Conservation (phyloP, 1,284 basidiomycete genomes). For the Marasmius sp. region DNA sequence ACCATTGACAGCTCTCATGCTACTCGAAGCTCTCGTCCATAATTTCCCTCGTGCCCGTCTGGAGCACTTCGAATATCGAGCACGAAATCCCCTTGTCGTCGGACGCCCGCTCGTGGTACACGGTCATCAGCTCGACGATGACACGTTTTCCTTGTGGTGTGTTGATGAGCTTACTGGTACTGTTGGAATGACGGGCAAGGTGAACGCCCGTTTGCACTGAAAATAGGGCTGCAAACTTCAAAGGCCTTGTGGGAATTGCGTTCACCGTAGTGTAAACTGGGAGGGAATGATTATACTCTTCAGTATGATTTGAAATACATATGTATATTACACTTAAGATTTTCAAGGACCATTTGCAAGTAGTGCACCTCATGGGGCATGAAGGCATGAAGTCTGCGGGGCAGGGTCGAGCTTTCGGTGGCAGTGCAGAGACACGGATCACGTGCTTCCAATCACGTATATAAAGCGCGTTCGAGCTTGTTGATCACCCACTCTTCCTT, state of each 20-base stretch:
- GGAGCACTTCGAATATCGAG: constrained; percentile 67
- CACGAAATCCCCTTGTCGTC: constrained; percentile 72
- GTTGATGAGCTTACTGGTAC: constrained; percentile 50
- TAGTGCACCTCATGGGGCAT: too few species aligned
- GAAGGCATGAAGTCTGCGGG: too few species aligned
- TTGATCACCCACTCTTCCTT: neutral
- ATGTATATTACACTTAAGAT: too few species aligned
- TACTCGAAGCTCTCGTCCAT: constrained; percentile 61
- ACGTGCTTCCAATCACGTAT: neutral
- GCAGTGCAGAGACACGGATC: neutral
- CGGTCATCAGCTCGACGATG: constrained; percentile 44
- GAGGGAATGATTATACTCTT: too few species aligned
- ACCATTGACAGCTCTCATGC: constrained; percentile 76
- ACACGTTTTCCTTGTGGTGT: constrained; percentile 51
- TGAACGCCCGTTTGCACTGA: constrained; percentile 15
- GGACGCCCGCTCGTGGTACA: constrained; percentile 56
- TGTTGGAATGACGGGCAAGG: constrained; percentile 71
- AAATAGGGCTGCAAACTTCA: neutral
- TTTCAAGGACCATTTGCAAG: too few species aligned
- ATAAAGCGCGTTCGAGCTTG: neutral
- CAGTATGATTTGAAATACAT: too few species aligned
- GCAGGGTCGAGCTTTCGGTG: neutral
- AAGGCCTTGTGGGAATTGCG: too few species aligned
- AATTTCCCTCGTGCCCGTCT: constrained; percentile 46
- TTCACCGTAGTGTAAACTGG: too few species aligned